Percentiles rank a stretch among this genome's conserved stretches.
Evolutionary conservation across 305 asterid genomes (phyloP).

Genomic region (Fraxinus nigra): DNA sequence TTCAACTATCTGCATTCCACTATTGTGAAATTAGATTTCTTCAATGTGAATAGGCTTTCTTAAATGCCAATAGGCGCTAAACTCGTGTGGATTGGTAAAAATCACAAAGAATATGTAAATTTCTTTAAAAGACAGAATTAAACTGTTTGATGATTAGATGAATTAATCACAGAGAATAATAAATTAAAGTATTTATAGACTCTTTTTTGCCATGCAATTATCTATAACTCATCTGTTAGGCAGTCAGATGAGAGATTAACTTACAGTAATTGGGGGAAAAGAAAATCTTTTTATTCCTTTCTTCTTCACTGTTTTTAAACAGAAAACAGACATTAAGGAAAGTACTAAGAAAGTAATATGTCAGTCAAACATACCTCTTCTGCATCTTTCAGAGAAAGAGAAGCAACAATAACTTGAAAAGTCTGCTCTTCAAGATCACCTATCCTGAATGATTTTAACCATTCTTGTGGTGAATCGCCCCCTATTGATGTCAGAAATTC

Average conservation of each 20-base stretch:
- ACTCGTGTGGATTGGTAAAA: neutral
- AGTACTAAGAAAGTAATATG: neutral
- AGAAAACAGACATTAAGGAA: neutral
- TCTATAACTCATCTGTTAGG: neutral
- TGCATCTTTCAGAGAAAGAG: conserved; percentile 85
- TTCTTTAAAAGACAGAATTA: neutral
- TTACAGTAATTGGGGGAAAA: neutral
- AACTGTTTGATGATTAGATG: neutral
- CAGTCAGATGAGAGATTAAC: neutral
- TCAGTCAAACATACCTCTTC: conserved; percentile 56
- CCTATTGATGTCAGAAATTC: conserved; percentile 75
- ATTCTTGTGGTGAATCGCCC: conserved; percentile 42
- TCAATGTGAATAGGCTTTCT: neutral
- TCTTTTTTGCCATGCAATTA: neutral
- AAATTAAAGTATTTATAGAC: neutral
- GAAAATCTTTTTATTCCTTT: neutral
- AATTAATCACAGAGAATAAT: neutral
- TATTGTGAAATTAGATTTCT: neutral
- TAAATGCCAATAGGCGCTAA: neutral
- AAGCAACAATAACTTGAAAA: conserved; percentile 75
- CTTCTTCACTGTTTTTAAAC: conserved; percentile 6
- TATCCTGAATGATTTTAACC: conserved; percentile 39
- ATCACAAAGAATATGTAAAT: neutral
- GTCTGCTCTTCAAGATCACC: conserved; percentile 49
- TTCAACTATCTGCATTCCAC: conserved; percentile 54